Percentiles rank a stretch among this genome's conserved stretches.
phyloP scores from a whole-genome alignment of 2,329 filamentous ascomycete species.

The Ophiosphaerella herpotricha region DNA sequence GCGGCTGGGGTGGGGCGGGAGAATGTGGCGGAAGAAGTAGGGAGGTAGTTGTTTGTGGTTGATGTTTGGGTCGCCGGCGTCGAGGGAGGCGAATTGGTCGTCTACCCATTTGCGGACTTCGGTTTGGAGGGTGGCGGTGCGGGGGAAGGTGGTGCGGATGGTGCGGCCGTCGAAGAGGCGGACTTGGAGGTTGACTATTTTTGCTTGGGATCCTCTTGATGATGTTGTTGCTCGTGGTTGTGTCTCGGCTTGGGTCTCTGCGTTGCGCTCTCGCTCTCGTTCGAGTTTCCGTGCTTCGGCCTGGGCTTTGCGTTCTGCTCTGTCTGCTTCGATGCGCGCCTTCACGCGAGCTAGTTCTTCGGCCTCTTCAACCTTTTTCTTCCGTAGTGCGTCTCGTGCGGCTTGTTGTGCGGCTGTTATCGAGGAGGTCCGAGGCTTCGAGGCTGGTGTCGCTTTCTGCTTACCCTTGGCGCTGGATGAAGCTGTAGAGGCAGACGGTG shows the following conservation, averaged over 20 bases:
- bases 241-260: constrained; percentile 5
- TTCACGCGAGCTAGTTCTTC: constrained; percentile 74
- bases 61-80: constrained; percentile 26
- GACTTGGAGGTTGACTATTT: constrained; percentile 65
- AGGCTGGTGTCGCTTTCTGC: constrained; percentile 45
- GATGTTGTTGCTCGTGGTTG: constrained; percentile 13
- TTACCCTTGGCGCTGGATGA: constrained; percentile 41
- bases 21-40: constrained; percentile 83
- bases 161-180: constrained; percentile 83
- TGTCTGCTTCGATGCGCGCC: constrained; percentile 77
- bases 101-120: constrained; percentile 82
- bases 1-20: constrained; percentile 76
- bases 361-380: constrained; percentile 66
- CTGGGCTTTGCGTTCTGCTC: constrained; percentile 63
- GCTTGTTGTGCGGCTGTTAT: constrained; percentile 45
- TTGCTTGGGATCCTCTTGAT: constrained; percentile 36
- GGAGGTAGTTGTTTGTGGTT: constrained; percentile 52
- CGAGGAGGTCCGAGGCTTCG: constrained; percentile 42
- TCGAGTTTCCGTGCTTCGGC: constrained; percentile 44
- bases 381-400: constrained; percentile 56
- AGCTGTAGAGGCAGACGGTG: constrained; percentile 7
- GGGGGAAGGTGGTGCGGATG: constrained; percentile 72
- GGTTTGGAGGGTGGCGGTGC: constrained; percentile 62
- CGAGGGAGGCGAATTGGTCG: constrained; percentile 28
- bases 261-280: constrained; percentile 27